These are phyloP conservation scores for Torulaspora microellipsoides DNA, from an alignment of 805 yeast species.

Conservation along the genomic window DNA sequence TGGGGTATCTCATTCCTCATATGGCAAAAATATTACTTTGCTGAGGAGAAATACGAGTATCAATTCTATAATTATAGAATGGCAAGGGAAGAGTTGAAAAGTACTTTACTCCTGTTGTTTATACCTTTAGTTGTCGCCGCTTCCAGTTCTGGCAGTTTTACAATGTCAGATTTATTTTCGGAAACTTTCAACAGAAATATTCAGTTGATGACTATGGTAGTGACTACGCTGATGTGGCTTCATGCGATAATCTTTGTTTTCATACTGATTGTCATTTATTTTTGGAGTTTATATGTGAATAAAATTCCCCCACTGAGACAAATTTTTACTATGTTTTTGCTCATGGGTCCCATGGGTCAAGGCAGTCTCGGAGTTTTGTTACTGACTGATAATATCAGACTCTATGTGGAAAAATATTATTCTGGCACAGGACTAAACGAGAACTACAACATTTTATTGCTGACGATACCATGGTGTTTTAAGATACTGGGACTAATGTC, in stretches of 20 bases:
- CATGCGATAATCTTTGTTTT: slow-evolving; percentile 62
- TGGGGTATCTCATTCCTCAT: slow-evolving; percentile 57
- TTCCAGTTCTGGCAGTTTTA: slow-evolving; percentile 60
- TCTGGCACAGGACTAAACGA: slow-evolving; percentile 15
- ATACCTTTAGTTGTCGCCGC: slow-evolving; percentile 76
- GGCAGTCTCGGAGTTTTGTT: slow-evolving; percentile 66
- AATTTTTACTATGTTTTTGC: slow-evolving; percentile 67
- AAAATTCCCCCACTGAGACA: slow-evolving; percentile 53
- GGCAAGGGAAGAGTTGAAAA: slow-evolving; percentile 42
- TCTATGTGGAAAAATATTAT: slow-evolving; percentile 21
- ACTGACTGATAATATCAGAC: slow-evolving; percentile 43
- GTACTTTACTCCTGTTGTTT: slow-evolving; percentile 65
- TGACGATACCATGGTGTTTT: slow-evolving; percentile 31
- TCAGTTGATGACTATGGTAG: slow-evolving; percentile 47
- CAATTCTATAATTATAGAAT: slow-evolving; percentile 20
- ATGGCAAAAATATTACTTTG: slow-evolving; percentile 32
- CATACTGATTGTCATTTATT: slow-evolving; percentile 50
- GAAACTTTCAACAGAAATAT: slow-evolving; percentile 35
- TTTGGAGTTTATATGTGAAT: slow-evolving; percentile 53
- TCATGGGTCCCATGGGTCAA: slow-evolving; percentile 83
- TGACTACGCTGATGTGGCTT: slow-evolving; percentile 60
- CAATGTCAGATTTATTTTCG: slow-evolving; percentile 40
- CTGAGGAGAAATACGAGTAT: slow-evolving; percentile 19
- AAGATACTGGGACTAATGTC: slow-evolving; percentile 36
- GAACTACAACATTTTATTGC: slow-evolving; percentile 15